phyloP scores from a whole-genome alignment of 2,329 filamentous ascomycete species.

The Ustilaginoidea virens region DNA sequence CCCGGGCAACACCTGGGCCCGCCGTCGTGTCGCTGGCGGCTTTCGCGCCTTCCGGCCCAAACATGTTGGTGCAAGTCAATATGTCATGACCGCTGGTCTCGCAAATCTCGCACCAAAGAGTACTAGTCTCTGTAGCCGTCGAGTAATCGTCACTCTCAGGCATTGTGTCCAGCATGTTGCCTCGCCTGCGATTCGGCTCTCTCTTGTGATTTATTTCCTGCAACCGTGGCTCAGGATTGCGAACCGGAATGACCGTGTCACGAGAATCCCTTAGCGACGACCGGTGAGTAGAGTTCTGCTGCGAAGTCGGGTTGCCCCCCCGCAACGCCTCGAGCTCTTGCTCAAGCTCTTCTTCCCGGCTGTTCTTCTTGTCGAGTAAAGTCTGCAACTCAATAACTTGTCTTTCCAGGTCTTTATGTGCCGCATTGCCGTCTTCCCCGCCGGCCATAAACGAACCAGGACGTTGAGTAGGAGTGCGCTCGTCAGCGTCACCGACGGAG shows the following conservation, averaged over 20 bases:
- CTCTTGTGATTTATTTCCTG: constrained; percentile 34
- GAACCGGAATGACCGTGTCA: constrained; percentile 45
- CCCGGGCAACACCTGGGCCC: constrained; percentile 19
- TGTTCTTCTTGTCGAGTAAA: constrained; percentile 55
- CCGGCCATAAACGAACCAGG: constrained; percentile 20
- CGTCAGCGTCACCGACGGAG: constrained; percentile 32
- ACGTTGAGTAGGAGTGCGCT: constrained; percentile 14
- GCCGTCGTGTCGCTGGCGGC: constrained; percentile 15
- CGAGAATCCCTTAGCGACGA: constrained; percentile 51
- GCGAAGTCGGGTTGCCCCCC: constrained; percentile 17
- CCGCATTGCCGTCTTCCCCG: constrained; percentile 13
- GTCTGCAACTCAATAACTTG: constrained; percentile 67
- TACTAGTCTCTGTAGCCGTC: constrained; percentile 55
- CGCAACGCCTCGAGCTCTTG: constrained; percentile 59
- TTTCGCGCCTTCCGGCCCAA: constrained; percentile 32
- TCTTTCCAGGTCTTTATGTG: constrained; percentile 54
- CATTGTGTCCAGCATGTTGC: constrained; percentile 49
- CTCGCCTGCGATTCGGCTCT: constrained; percentile 7
- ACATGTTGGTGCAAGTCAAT: constrained; percentile 86
- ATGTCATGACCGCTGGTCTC: constrained; percentile 88
- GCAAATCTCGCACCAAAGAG: constrained; percentile 89
- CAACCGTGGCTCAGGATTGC: constrained; percentile 29
- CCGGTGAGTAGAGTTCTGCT: constrained; percentile 25
- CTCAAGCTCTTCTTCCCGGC: constrained; percentile 72
- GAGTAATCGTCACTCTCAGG: constrained; percentile 55